Evolutionary conservation across 2,329 filamentous ascomycete species (phyloP).

Genomic region (Monosporascus sp.): DNA sequence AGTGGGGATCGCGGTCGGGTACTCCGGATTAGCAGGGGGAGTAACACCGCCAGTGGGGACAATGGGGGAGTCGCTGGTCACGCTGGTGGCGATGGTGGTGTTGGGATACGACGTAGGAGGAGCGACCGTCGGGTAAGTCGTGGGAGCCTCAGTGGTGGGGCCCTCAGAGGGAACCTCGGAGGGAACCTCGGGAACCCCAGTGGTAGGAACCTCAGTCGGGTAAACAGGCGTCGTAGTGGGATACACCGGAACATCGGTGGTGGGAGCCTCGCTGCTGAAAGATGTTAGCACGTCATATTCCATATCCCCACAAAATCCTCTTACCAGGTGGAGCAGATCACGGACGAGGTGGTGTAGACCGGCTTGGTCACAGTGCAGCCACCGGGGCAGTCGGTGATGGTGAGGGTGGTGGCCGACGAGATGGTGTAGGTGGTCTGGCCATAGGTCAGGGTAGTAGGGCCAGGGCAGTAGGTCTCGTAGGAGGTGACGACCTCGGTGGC

Average conservation of each 20-base stretch:
- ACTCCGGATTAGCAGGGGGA: conserved; percentile 16
- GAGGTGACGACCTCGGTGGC: conserved; percentile 64
- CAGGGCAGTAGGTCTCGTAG: conserved; percentile 69
- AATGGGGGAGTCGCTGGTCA: background rate
- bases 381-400: conserved; percentile 62
- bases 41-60: conserved; percentile 8
- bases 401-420: conserved; percentile 62
- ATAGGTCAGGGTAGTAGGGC: conserved; percentile 58
- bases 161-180: background rate
- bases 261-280: conserved; percentile 21
- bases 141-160: background rate
- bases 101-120: conserved; percentile 8
- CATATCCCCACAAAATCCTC: background rate
- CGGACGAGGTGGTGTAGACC: conserved; percentile 45
- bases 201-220: no score
- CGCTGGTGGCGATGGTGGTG: conserved; percentile 9
- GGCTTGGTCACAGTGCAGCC: conserved; percentile 59
- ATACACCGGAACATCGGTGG: conserved; percentile 8
- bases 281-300: conserved; percentile 11
- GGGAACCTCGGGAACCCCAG: no score
- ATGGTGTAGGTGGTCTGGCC: conserved; percentile 64
- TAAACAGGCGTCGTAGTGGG: no score
- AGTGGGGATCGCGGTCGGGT: conserved; percentile 37
- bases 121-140: no score
- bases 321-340: conserved; percentile 32